Base-by-base conservation (phyloP, 495 filamentous ascomycete genomes). In the Polyplosphaeria fusca region DNA sequence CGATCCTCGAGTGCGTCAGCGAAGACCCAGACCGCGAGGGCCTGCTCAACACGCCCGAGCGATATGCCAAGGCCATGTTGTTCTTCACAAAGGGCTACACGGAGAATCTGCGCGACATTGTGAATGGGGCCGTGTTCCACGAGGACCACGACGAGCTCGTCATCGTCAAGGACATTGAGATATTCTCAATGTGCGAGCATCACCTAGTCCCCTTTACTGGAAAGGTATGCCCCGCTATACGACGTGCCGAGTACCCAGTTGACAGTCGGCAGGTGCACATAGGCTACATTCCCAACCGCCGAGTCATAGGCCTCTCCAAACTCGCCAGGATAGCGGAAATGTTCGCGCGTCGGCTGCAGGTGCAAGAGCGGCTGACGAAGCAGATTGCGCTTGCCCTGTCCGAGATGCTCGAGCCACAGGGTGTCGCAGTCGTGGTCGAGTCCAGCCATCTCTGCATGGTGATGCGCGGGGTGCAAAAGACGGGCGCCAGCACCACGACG, bases 11-110 rank as follows among this genome's bases (percentile, higher is more conserved):
- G 74, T 97, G 93, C 64, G 79, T 98, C 37, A 94, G 93, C 54
- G 93, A 98, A 72, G 94, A 98, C 68, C 90, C 93, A 0, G 85
- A 92, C 65, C 81, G 93, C 35, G 91, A 96, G 67, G 93, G 93
- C 5, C 76, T 98, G 23, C 79, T 87, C 2, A 86, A 84, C 37
- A 98, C 93, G 1, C 93, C 94, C 1, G 83, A 87, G 61, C 76
- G 93, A 53, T 96, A 96, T 73, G 93, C 94, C 55, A 92, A 92
- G 71, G 93, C 93, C 4, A 91, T 98, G 90, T 79, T 98, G 19
- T 95, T 87, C 77, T 95, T 98, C 74, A 98, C 93, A n/a, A 95
- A 96, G 69, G 93, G 93, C 24, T 98, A 98, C 65, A 89, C 96
- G 73, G 86, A 98, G 77, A 96, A 96, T 69, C 82, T 98, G 41